Evolutionary conservation across 1,284 basidiomycete genomes (phyloP), one percentile per base, ranked within the genome.

Genomic region (Sporisorium exsertum): DNA sequence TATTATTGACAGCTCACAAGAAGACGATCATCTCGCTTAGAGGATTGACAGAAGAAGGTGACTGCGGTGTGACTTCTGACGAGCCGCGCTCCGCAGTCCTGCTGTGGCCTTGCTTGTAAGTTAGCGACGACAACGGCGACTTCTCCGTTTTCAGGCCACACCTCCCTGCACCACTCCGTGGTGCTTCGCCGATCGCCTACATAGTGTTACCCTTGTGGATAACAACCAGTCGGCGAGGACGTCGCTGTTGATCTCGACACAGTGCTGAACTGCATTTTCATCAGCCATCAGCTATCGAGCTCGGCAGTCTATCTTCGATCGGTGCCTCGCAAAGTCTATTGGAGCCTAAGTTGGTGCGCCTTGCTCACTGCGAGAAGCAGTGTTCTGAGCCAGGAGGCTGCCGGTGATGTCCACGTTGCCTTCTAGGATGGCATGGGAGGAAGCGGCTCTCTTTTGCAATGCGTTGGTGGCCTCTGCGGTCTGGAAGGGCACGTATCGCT

Each of bases 21-120:
- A 33, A 22, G 52, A 29, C 37, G 52, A 43, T 20, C 37, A 54
- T 42, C 52, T 54, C 52, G 52, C 52, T 54, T 27, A 54, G 24
- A n/a, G 35, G 51, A 53, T 53, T 37, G 52, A 42, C 52, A 42
- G 52, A 42, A 54, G 24, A 42, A 54, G 22, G 52, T 50, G 47
- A 32, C 47, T 50, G 46, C 29, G 12, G 29, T 6, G 49, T 12
- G 32, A 18, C 50, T 20, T 10, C n/a, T 51, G 5, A n/a, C 50
- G 32, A 35, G n/a, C 32, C 50, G 32, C 50, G 22, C 29, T 26
- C 7, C 8, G 22, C 22, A 5, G 15, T 5, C 46, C 46, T 26
- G 1, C 12, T 46, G 24, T 32, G n/a, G 26, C n/a, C 18, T 33
- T n/a, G 27, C 49, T 51, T 8, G 18, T 16, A 1, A 3, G 10